Percentiles rank a stretch among this genome's conserved stretches.
Evolutionary conservation across 2,329 filamentous ascomycete species (phyloP).

Genomic region (Pleomassaria siparia): DNA sequence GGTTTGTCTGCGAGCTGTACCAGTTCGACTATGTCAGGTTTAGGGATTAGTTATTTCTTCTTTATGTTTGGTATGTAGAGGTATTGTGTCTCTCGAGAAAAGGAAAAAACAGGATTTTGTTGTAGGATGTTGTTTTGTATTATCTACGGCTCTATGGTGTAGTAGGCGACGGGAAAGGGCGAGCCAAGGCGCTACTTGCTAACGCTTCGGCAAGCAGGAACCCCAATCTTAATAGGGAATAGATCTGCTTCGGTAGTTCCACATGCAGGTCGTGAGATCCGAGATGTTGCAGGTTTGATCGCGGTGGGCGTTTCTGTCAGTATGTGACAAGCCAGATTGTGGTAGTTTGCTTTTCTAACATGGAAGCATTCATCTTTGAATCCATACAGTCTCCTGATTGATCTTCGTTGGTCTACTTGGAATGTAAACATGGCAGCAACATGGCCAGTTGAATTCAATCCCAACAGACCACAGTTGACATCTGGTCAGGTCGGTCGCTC

Average conservation of each 20-base stretch:
- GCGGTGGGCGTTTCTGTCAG: constrained; percentile 40
- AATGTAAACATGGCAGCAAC: constrained; percentile 15
- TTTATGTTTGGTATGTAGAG: no score
- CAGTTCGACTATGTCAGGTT: no score
- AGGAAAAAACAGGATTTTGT: no score
- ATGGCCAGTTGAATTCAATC: constrained; percentile 34
- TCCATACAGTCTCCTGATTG: constrained; percentile 9
- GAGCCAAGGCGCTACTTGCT: no score
- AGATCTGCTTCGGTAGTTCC: no score
- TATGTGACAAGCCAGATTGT: constrained; percentile 11
- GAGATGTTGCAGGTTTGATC: constrained; percentile 46
- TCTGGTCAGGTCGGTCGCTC: constrained; percentile 43
- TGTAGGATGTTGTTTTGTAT: background rate
- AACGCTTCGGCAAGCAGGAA: no score
- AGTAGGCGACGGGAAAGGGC: no score
- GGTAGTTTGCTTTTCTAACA: constrained; percentile 1
- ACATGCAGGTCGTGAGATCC: no score
- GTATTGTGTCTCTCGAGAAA: no score
- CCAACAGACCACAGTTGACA: background rate
- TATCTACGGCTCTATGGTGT: background rate
- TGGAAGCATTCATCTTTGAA: constrained; percentile 7
- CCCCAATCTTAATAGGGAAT: no score
- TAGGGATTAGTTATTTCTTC: no score
- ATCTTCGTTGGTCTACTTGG: constrained; percentile 13
- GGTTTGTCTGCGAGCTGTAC: no score